A percentile compares a stretch with the other conserved stretches of the same genome.
Evolutionary conservation across 2,329 filamentous ascomycete genomes (phyloP).

Genomic region (Paracamarosporium sp.): DNA sequence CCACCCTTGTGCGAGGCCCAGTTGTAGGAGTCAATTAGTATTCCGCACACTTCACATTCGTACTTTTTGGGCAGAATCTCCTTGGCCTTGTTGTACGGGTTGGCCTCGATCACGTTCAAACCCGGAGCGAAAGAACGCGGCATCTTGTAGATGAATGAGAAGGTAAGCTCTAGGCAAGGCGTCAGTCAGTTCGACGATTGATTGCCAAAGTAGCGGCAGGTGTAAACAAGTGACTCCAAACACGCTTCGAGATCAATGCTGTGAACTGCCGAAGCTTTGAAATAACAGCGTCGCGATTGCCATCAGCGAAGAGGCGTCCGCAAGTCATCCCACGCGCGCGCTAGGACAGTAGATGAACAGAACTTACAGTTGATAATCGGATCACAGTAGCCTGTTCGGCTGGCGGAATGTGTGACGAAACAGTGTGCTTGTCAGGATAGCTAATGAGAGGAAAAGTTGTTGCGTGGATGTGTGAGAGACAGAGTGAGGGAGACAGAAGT

Average conservation of each 20-base stretch:
- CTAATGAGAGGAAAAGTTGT: neutral
- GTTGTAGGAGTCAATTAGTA: slow-evolving; percentile 38
- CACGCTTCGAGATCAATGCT: neutral
- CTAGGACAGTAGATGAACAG: neutral
- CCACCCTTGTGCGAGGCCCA: slow-evolving; percentile 40
- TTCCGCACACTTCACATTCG: slow-evolving; percentile 41
- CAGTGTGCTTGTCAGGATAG: neutral
- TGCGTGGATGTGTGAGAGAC: no score
- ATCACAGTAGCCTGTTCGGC: neutral
- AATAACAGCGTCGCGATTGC: neutral
- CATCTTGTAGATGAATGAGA: neutral
- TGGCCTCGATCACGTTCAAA: slow-evolving; percentile 12
- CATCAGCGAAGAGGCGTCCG: neutral
- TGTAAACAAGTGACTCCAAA: neutral
- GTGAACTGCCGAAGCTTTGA: neutral
- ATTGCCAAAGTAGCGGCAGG: neutral
- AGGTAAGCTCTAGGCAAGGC: neutral
- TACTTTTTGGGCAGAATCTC: slow-evolving; percentile 24
- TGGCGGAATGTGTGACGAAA: neutral
- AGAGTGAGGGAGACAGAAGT: neutral
- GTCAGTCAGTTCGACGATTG: neutral
- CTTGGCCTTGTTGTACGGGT: slow-evolving; percentile 34
- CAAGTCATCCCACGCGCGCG: neutral
- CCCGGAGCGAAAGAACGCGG: neutral
- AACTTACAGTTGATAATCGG: neutral